phyloP scores from a whole-genome alignment of 2,329 filamentous ascomycete genomes.

The Ascochyta lentis region DNA sequence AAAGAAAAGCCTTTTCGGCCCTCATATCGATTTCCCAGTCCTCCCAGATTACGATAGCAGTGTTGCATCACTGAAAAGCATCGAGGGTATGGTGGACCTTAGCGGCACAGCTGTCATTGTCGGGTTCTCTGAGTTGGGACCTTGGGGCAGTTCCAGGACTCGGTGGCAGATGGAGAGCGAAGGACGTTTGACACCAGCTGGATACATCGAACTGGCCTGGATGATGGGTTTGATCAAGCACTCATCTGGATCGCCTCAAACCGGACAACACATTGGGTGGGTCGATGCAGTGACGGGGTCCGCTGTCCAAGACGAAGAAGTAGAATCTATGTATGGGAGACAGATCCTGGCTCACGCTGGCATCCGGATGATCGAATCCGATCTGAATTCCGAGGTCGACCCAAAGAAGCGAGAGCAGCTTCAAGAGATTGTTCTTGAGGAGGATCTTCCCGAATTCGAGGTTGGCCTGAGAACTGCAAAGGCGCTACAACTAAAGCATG shows the following conservation, averaged over 20 bases:
- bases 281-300: slow-evolving; percentile 31
- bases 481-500: slow-evolving; percentile 41
- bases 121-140: slow-evolving; percentile 42
- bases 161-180: slow-evolving; percentile 91
- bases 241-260: slow-evolving; percentile 4
- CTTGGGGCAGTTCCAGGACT: slow-evolving; percentile 88
- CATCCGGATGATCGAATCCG: slow-evolving; percentile 42
- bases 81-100: not conserved
- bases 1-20: too few species aligned
- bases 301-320: slow-evolving; percentile 40
- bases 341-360: slow-evolving; percentile 46
- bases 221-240: slow-evolving; percentile 93
- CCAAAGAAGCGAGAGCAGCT: slow-evolving; percentile 37
- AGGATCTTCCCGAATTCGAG: slow-evolving; percentile 47
- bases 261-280: slow-evolving; percentile 49
- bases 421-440: slow-evolving; percentile 44
- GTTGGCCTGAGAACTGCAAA: slow-evolving; percentile 38
- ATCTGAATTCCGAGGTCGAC: slow-evolving; percentile 23
- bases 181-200: slow-evolving; percentile 84
- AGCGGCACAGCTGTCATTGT: not conserved
- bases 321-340: slow-evolving; percentile 39
- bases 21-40: not conserved
- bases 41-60: slow-evolving; percentile 1
- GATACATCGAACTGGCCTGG: slow-evolving; percentile 91
- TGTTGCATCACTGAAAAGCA: not conserved